Evolutionary conservation across 805 yeast genomes (phyloP), one percentile per base, ranked within the genome.

Genomic region (Hanseniaspora taiwanica): DNA sequence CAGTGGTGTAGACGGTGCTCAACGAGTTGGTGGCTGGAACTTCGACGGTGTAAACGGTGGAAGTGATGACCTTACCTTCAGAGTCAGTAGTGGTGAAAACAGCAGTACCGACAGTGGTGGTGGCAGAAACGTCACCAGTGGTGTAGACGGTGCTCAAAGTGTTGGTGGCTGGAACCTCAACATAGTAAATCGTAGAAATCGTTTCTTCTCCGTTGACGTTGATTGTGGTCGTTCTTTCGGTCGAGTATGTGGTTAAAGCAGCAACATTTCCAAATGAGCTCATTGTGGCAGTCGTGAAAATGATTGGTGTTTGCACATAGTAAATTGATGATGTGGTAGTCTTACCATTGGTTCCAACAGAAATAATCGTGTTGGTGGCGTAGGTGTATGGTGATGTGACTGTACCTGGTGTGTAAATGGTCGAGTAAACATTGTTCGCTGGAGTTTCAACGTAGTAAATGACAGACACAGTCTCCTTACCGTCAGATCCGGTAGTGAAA

Each of bases 101-200:
- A 18, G 18, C 38, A 7, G 27, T 23, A 12, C 10, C 7, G 18
- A 21, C 13, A 6, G 38, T 20, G 29, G 23, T 7, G 19, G 21
- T 18, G 33, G 19, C 38, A 17, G 19, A 14, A 14, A 35, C 42
- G 16, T 33, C 43, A 9, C n/a, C 12, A n/a, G 32, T 14, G 9
- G 43, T 42, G 24, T 35, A 45, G 27, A 32, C 41, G 21, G 45
- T 46, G 17, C 37, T 27, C 21, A 44, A 35, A 27, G 32, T 35
- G 23, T 35, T 35, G 35, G 33, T 38, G 29, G 10, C 36, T 10
- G 36, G 35, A 42, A 42, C 45, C 41, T 42, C 39, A 37, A 25
- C 34, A 25, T n/a, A 8, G 24, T 37, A 27, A 10, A 37, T 7
- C 16, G 29, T 31, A 14, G 34, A 5, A 21, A 37, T 27, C 9